phyloP scores from a whole-genome alignment of 2,329 filamentous ascomycete genomes.

The Cladosporium phlei region DNA sequence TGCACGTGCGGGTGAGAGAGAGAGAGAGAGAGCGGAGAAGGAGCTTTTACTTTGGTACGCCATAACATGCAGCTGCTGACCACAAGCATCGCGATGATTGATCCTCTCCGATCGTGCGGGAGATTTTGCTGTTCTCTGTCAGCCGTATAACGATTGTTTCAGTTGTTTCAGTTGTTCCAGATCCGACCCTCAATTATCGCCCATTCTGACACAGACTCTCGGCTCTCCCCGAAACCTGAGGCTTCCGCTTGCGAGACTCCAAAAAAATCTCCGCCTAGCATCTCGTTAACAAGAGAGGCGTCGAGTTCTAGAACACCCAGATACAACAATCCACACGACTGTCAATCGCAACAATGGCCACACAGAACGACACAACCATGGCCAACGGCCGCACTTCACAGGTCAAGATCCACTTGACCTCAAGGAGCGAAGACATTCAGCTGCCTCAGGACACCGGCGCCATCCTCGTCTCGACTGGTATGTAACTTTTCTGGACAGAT shows the following conservation, averaged over 20 bases:
- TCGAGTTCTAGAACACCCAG: background rate
- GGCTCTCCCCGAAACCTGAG: background rate
- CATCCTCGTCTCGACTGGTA: slow-evolving; percentile 55
- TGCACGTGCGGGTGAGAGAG: no score
- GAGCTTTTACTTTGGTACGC: no score
- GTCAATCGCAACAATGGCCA: slow-evolving; percentile 1
- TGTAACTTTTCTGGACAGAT: slow-evolving; percentile 17
- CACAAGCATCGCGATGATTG: no score
- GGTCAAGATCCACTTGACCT: slow-evolving; percentile 52
- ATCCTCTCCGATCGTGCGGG: no score
- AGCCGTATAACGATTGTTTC: no score
- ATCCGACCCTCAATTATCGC: no score
- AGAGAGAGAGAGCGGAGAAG: no score
- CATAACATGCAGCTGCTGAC: no score
- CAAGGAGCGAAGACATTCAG: slow-evolving; percentile 49
- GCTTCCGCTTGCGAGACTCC: slow-evolving; percentile 1
- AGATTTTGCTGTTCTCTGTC: no score
- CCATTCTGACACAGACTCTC: no score
- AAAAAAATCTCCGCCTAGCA: slow-evolving; percentile 13
- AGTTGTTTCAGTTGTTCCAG: no score
- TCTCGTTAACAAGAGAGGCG: no score
- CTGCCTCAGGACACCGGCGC: slow-evolving; percentile 51
- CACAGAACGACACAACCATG: background rate
- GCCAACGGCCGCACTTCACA: slow-evolving; percentile 30
- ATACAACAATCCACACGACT: background rate